phyloP scores from a whole-genome alignment of 768 basidiomycete species.

The Russula ochroleuca region DNA sequence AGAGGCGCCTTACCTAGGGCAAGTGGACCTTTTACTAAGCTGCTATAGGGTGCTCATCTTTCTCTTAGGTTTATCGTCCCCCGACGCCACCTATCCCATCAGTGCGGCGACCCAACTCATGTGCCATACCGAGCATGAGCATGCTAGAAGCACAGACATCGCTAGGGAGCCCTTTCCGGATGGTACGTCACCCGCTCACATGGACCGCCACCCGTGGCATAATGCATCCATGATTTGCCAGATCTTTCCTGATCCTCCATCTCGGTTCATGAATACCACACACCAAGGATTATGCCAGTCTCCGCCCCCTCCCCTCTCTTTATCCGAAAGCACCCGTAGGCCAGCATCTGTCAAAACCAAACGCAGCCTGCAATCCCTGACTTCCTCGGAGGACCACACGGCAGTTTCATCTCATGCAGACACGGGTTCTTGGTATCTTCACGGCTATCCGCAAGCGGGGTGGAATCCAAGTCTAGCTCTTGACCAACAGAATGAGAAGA shows the following conservation, averaged over 20 bases:
- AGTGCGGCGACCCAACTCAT: conserved; percentile 19
- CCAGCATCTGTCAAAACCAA: conserved; percentile 16
- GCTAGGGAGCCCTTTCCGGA: conserved; percentile 16
- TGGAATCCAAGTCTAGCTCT: neutral
- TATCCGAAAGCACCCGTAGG: conserved; percentile 16
- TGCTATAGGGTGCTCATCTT: neutral
- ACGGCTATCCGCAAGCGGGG: conserved; percentile 4
- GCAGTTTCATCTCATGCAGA: conserved; percentile 19
- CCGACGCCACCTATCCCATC: conserved; percentile 35
- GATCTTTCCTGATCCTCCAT: conserved; percentile 27
- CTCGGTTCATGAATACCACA: conserved; percentile 21
- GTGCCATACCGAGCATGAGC: conserved; percentile 5
- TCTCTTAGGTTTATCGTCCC: conserved; percentile 33
- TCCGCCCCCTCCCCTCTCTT: conserved; percentile 17
- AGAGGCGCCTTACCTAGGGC: conserved; percentile 15
- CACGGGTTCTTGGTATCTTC: conserved; percentile 21
- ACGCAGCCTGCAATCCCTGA: conserved; percentile 23
- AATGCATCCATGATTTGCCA: conserved; percentile 1
- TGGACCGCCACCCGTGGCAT: neutral
- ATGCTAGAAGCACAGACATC: conserved; percentile 7
- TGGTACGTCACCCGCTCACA: conserved; percentile 13
- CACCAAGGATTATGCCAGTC: conserved; percentile 8
- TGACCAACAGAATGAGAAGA: conserved; percentile 7
- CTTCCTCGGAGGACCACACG: conserved; percentile 9
- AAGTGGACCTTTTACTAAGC: conserved; percentile 1